Evolutionary conservation across 305 asterid species (phyloP), one percentile per base, ranked within the genome.

Genomic region (Fraxinus sp.): DNA sequence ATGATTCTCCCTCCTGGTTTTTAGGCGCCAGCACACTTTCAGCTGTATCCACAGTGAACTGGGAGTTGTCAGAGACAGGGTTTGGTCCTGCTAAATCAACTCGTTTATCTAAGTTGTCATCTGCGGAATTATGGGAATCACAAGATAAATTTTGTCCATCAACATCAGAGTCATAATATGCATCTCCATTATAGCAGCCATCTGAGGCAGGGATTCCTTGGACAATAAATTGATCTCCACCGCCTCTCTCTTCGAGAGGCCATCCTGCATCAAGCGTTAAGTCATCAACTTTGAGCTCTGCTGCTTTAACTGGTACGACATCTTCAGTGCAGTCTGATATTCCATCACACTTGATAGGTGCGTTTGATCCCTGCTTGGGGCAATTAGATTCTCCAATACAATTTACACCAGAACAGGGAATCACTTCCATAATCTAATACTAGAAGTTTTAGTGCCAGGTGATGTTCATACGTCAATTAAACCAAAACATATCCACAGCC

Each of bases 71-170:
- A 39, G 84, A 36, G 70, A 79, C 39, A 79, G 77, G 77, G 73
- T 83, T 82, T 83, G 92, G 84, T 86, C 86, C 93, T 66, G 85
- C 39, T 76, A 84, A 83, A 82, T 86, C 71, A 84, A 89, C 92
- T 85, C 72, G 91, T 84, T 87, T 86, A 83, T 89, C 90, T 20
- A 86, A 82, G 79, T 85, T 87, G 49, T 86, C 91, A 68, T 90
- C 92, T 80, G 87, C 96, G 49, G 93, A 90, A 87, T 90, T 93
- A 83, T 82, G 92, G 84, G 96, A 90, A 85, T 85, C 86, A 87
- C 84, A 72, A 20, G 93, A 82, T 39, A 83, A 83, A 75, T 87
- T 91, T 81, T 91, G 94, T 75, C 88, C 89, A 77, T 90, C 96
- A 62, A 85, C 84, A 77, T 91, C 94, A 85, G 87, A 86, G 70